Conservation (phyloP, 352 stramenopile species). For the Globisporangium lucens region DNA sequence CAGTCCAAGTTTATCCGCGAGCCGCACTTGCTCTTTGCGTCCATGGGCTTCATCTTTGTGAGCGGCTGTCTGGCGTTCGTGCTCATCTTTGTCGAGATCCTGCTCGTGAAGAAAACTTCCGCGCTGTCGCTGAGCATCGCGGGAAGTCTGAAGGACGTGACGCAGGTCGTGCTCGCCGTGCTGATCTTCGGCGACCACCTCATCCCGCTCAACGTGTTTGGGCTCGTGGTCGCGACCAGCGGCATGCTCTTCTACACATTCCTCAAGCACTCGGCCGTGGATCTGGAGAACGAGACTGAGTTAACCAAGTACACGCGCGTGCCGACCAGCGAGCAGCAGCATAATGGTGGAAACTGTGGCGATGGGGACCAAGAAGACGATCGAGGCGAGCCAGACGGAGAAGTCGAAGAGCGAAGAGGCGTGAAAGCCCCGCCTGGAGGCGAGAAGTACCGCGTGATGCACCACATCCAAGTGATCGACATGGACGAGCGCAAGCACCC, state of each 20-base stretch:
- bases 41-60: slow-evolving; percentile 61
- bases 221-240: slow-evolving; percentile 63
- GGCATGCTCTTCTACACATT: slow-evolving; percentile 79
- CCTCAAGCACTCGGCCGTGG: slow-evolving; percentile 52
- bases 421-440: background rate
- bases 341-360: background rate
- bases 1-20: slow-evolving; percentile 60
- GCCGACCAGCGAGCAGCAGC: slow-evolving; percentile 17
- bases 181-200: slow-evolving; percentile 76
- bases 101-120: slow-evolving; percentile 80
- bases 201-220: slow-evolving; percentile 55
- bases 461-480: slow-evolving; percentile 20
- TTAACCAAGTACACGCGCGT: slow-evolving; percentile 35
- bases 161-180: slow-evolving; percentile 73
- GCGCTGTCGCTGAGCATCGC: slow-evolving; percentile 76
- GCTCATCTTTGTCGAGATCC: slow-evolving; percentile 81
- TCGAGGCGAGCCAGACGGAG: background rate
- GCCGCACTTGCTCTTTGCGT: slow-evolving; percentile 43
- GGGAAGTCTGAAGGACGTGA: slow-evolving; percentile 79
- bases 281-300: slow-evolving; percentile 10
- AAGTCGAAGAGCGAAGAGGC: background rate
- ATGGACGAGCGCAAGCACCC: slow-evolving; percentile 14
- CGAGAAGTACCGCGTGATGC: slow-evolving; percentile 9
- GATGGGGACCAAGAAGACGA: background rate
- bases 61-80: slow-evolving; percentile 69